phyloP scores from a whole-genome alignment of 345 rosid genomes.

The Populus alba region DNA sequence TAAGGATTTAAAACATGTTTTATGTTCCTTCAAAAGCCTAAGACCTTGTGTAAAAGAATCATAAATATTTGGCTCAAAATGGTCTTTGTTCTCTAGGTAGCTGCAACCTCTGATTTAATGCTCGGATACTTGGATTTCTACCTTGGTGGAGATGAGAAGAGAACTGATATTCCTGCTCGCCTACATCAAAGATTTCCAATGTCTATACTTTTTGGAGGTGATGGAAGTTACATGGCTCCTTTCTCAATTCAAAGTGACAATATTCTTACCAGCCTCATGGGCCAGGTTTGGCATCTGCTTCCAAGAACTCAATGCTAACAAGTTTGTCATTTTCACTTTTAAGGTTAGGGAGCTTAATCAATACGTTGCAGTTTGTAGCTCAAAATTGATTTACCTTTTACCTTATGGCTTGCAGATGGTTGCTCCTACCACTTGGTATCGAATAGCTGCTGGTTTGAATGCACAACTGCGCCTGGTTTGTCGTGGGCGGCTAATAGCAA shows the following conservation, averaged over 20 bases:
- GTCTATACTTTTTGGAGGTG: conserved; percentile 87
- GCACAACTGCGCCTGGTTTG: conserved; percentile 90
- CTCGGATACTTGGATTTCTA: conserved; percentile 94
- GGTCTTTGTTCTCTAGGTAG: conserved; percentile 52
- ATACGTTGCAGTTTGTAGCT: conserved; percentile 19
- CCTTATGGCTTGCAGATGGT: conserved; percentile 48
- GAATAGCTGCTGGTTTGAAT: conserved; percentile 96
- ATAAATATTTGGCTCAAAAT: background rate
- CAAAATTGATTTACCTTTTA: conserved; percentile 10
- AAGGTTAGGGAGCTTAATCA: background rate
- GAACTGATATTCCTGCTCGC: conserved; percentile 84
- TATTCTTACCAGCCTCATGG: conserved; percentile 81
- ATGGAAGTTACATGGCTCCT: conserved; percentile 97
- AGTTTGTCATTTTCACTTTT: background rate
- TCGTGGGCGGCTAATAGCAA: conserved; percentile 65
- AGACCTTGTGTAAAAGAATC: background rate
- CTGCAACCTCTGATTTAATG: conserved; percentile 94
- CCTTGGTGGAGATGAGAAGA: conserved; percentile 98
- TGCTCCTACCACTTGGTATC: conserved; percentile 89
- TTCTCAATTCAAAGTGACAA: conserved; percentile 92
- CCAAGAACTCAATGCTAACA: background rate
- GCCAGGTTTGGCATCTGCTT: conserved; percentile 59
- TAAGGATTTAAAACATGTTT: background rate
- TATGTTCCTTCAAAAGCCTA: background rate
- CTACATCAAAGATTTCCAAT: conserved; percentile 75